Base-by-base conservation (phyloP, 2,329 filamentous ascomycete species). In the Colletotrichum falcatum region DNA sequence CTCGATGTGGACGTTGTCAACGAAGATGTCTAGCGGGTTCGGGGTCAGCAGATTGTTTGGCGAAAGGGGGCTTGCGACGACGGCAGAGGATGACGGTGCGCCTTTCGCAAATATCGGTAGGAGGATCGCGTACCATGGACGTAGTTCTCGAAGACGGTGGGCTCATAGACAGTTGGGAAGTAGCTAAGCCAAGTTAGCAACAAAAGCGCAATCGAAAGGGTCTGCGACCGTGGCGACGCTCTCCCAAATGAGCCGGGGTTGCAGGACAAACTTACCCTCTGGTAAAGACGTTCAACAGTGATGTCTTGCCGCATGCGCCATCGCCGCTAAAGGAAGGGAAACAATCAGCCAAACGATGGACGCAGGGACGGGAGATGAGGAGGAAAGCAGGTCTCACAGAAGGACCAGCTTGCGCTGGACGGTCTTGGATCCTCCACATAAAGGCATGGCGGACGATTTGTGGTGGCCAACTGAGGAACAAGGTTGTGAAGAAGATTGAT, bases 131-230 rank as follows among this genome's bases (percentile, higher is more conserved):
- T 88, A 97, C 94, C 94, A 81, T 99, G 95, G 73, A 99, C 95
- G 82, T 98, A 99, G 83, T 99, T 99, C 82, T 99, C 95, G 83
- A 98, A 98, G 74, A 98, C 95, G 44, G 95, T 99, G 65, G 96
- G 96, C 83, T 98, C 95, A 85, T 98, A 98, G 78, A 98, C 95
- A 68, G 95, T 98, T 61, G 95, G 95, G 82, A 99, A 99, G 83
- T 98, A 97, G 74, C 94, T 95, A 76, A 49, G 30, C 18, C 44
- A 28, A 46, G 62, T 72, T 42, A 67, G 66, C 28, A 35, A 71
- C 23, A 12, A n/a, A 30, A 63, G 54, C 11, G 30, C 37, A 18
- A 49, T 37, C n/a, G 3, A 28, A 23, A 20, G 28, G 28, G 12
- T 26, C 33, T 42, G 49, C 33, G 3, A 16, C 28, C 26, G 18